phyloP scores from a whole-genome alignment of 257 asterid genomes.

The Lycium barbarum region DNA sequence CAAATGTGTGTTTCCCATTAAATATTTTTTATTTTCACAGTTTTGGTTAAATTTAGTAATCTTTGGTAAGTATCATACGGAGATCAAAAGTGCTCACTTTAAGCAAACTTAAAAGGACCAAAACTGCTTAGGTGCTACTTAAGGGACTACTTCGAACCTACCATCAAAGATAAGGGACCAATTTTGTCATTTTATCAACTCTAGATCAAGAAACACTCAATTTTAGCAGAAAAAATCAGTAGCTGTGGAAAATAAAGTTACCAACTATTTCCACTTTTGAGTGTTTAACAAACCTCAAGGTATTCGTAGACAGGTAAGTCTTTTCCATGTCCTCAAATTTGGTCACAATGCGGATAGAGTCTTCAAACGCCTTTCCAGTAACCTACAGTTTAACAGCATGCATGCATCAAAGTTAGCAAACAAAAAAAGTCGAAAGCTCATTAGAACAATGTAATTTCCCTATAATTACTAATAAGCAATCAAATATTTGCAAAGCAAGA shows the following conservation, averaged over 20 bases:
- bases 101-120: too few relatives aligned
- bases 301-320: conserved; percentile 64
- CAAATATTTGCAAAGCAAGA: background rate
- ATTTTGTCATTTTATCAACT: background rate
- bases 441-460: conserved; percentile 25
- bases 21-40: too few relatives aligned
- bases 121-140: too few relatives aligned
- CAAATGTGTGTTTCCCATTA: too few relatives aligned
- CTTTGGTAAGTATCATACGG: too few relatives aligned
- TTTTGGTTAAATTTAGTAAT: too few relatives aligned
- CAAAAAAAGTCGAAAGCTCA: conserved; percentile 22
- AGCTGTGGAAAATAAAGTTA: background rate
- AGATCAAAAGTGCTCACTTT: too few relatives aligned
- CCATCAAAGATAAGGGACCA: too few relatives aligned
- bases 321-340: conserved; percentile 83
- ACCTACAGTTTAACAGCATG: conserved; percentile 51
- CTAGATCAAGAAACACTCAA: background rate
- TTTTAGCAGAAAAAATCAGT: background rate
- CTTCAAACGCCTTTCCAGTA: conserved; percentile 86
- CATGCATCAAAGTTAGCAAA: conserved; percentile 31
- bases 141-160: too few relatives aligned
- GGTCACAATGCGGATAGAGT: conserved; percentile 80
- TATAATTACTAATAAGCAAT: background rate
- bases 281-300: conserved; percentile 67
- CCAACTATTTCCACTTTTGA: background rate